Evolutionary conservation across 805 yeast genomes (phyloP).

Genomic region (Wickerhamomyces subpelliculosus): DNA sequence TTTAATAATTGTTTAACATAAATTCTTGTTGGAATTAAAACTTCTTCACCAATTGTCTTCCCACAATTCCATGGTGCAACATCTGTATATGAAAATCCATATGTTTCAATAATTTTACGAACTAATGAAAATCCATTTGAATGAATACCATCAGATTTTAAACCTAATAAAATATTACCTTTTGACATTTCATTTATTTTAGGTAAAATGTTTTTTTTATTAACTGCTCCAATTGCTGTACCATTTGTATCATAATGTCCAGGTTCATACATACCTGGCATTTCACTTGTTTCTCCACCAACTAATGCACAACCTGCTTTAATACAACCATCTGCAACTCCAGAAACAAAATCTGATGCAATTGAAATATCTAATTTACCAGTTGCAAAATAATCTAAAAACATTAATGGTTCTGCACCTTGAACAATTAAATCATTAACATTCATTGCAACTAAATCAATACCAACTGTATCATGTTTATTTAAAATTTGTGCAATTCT

Average conservation of each 20-base stretch:
- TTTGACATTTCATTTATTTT: constrained; percentile 53
- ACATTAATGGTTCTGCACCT: constrained; percentile 96
- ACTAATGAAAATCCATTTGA: constrained; percentile 95
- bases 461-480: constrained; percentile 96
- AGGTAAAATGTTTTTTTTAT: constrained; percentile 70
- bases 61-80: constrained; percentile 78
- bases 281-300: constrained; percentile 98
- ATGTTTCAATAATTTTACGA: constrained; percentile 80
- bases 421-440: constrained; percentile 97
- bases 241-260: constrained; percentile 98
- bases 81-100: constrained; percentile 64
- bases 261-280: constrained; percentile 97
- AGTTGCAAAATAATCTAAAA: constrained; percentile 94
- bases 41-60: constrained; percentile 76
- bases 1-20: constrained; percentile 88
- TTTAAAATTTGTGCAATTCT: constrained; percentile 86
- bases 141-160: constrained; percentile 89
- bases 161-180: constrained; percentile 82
- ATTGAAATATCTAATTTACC: constrained; percentile 80
- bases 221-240: constrained; percentile 96
- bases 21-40: constrained; percentile 85
- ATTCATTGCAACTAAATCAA: constrained; percentile 98
- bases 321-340: constrained; percentile 96
- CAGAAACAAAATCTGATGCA: constrained; percentile 84
- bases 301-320: constrained; percentile 95